Percentiles rank a stretch among this genome's conserved stretches.
These are phyloP conservation scores for Penicillium sp. DNA, from an alignment of 2,329 filamentous ascomycete species.

Conservation along the genomic window DNA sequence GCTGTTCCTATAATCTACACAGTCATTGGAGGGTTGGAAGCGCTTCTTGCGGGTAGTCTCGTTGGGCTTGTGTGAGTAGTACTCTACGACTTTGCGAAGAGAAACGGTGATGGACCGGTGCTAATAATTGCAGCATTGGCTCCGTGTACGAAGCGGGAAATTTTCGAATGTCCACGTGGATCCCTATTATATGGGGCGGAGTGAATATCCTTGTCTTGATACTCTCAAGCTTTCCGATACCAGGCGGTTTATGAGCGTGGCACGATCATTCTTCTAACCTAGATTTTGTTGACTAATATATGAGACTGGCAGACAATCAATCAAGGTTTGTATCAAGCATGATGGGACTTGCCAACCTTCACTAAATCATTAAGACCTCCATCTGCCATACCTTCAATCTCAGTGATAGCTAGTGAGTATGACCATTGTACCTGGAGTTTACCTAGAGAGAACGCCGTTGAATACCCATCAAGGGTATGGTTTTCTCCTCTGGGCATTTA, in stretches of 20 bases:
- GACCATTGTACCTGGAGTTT: neutral
- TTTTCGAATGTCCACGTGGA: conserved; percentile 93
- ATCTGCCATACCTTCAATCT: too few relatives aligned
- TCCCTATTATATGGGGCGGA: conserved; percentile 85
- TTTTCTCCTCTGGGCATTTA: neutral
- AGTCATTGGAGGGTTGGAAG: conserved; percentile 75
- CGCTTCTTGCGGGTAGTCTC: conserved; percentile 77
- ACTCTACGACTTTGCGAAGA: conserved; percentile 11
- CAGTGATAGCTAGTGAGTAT: neutral
- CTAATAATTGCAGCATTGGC: conserved; percentile 63
- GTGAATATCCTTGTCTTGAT: conserved; percentile 83
- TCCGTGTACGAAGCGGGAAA: conserved; percentile 81
- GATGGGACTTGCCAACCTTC: neutral
- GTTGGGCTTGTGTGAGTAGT: conserved; percentile 75
- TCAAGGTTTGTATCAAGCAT: neutral
- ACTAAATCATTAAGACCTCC: neutral
- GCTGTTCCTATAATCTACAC: conserved; percentile 73
- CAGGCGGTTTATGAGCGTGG: conserved; percentile 72
- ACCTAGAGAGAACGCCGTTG: neutral
- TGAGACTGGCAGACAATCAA: neutral
- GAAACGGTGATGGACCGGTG: neutral
- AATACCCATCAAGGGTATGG: too few relatives aligned
- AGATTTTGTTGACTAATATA: neutral
- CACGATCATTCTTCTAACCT: neutral
- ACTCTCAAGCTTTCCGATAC: conserved; percentile 89